Conservation (phyloP, 441 rosid genomes). For the Erysimum cheiri region DNA sequence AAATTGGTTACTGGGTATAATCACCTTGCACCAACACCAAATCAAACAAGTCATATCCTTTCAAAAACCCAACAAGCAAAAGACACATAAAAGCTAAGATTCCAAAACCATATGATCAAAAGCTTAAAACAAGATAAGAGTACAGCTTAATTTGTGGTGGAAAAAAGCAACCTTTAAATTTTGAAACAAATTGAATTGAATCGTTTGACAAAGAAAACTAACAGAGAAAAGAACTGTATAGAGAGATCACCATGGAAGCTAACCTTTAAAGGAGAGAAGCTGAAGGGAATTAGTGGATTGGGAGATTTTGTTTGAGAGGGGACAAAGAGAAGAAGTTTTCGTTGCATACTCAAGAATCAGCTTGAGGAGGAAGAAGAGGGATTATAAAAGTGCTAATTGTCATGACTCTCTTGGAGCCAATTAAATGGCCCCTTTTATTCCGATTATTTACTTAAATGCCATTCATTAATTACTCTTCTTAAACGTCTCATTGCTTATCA, state of each 20-base stretch:
- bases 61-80: slow-evolving; percentile 23
- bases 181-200: slow-evolving; percentile 16
- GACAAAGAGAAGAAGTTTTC: slow-evolving; percentile 35
- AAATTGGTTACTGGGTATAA: slow-evolving; percentile 4
- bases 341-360: slow-evolving; percentile 33
- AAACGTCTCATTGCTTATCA: slow-evolving; percentile 3
- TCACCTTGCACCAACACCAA: slow-evolving; percentile 12
- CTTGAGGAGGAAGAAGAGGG: slow-evolving; percentile 38
- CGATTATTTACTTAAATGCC: slow-evolving; percentile 26
- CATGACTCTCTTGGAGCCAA: slow-evolving; percentile 24
- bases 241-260: slow-evolving; percentile 27
- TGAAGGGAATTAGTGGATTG: neutral
- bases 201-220: slow-evolving; percentile 1
- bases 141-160: neutral
- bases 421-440: neutral
- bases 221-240: slow-evolving; percentile 7
- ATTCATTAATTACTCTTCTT: slow-evolving; percentile 4
- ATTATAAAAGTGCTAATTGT: slow-evolving; percentile 39
- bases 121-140: slow-evolving; percentile 4
- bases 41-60: slow-evolving; percentile 17
- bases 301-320: slow-evolving; percentile 22
- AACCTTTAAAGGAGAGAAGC: slow-evolving; percentile 35
- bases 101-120: slow-evolving; percentile 23
- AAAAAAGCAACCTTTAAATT: neutral
- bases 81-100: slow-evolving; percentile 4